Conservation (phyloP, 495 filamentous ascomycete species). For the Cryomyces minteri region DNA sequence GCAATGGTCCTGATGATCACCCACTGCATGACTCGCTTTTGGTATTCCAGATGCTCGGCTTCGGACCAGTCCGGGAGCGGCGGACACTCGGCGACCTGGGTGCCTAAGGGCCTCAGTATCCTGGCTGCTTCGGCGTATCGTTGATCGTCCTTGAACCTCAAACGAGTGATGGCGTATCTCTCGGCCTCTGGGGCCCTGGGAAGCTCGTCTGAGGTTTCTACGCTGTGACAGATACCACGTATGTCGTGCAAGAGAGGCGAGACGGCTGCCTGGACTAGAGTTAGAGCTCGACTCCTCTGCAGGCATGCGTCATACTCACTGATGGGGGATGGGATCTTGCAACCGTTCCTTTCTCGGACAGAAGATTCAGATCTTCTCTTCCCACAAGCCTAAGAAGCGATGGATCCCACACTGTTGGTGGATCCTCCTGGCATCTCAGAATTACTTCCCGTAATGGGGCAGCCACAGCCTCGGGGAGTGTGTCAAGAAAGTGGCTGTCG, state of each 20-base stretch:
- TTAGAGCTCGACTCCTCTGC: too few relatives aligned
- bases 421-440: slow-evolving; percentile 57
- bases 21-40: slow-evolving; percentile 72
- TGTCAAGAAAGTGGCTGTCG: slow-evolving; percentile 42
- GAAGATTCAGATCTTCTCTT: slow-evolving; percentile 48
- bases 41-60: slow-evolving; percentile 72
- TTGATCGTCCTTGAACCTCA: slow-evolving; percentile 82
- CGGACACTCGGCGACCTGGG: slow-evolving; percentile 55
- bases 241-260: slow-evolving; percentile 45
- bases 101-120: slow-evolving; percentile 59
- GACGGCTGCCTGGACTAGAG: too few relatives aligned
- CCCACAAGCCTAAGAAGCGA: slow-evolving; percentile 56
- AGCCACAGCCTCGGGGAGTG: slow-evolving; percentile 64
- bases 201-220: slow-evolving; percentile 29
- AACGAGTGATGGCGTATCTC: slow-evolving; percentile 55
- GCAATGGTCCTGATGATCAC: slow-evolving; percentile 76
- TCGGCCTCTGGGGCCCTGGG: slow-evolving; percentile 58
- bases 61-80: slow-evolving; percentile 69
- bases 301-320: too few relatives aligned
- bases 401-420: slow-evolving; percentile 57
- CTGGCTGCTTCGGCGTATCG: slow-evolving; percentile 64
- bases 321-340: too few relatives aligned
- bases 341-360: background rate
- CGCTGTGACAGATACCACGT: slow-evolving; percentile 45
- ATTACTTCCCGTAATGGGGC: slow-evolving; percentile 73